Evolutionary conservation across 2,329 filamentous ascomycete genomes (phyloP).

Genomic region (Epichloe festucae): DNA sequence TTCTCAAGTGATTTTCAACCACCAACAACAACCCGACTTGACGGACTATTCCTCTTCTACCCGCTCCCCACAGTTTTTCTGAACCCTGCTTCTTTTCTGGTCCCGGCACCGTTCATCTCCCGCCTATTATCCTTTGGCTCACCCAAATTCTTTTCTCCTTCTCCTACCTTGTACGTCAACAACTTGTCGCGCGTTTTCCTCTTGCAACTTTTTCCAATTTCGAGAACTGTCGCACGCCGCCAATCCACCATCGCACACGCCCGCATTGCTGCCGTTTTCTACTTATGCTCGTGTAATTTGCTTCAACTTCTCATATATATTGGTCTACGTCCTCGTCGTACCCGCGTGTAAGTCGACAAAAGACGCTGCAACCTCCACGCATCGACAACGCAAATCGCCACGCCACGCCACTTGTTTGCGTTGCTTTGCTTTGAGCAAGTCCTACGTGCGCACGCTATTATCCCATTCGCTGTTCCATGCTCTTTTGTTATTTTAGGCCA

Average conservation of each 20-base stretch:
- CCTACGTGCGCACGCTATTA: background rate
- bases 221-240: constrained; percentile 4
- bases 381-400: constrained; percentile 2
- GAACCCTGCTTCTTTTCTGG: constrained; percentile 7
- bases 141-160: constrained; percentile 14
- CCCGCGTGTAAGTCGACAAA: constrained; percentile 21
- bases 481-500: background rate
- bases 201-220: constrained; percentile 5
- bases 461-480: background rate
- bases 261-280: constrained; percentile 4
- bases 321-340: constrained; percentile 7
- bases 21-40: background rate
- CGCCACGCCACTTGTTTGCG: background rate
- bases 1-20: background rate
- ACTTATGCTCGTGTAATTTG: background rate
- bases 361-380: constrained; percentile 3
- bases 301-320: background rate
- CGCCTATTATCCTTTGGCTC: constrained; percentile 6
- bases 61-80: constrained; percentile 9
- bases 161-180: constrained; percentile 14
- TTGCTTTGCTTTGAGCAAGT: background rate
- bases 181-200: constrained; percentile 9
- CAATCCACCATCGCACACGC: constrained; percentile 6
- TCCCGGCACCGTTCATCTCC: constrained; percentile 9
- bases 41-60: constrained; percentile 3